These are phyloP conservation scores for Pythium rishiriense DNA, from an alignment of 352 stramenopile genomes.

Conservation along the genomic window DNA sequence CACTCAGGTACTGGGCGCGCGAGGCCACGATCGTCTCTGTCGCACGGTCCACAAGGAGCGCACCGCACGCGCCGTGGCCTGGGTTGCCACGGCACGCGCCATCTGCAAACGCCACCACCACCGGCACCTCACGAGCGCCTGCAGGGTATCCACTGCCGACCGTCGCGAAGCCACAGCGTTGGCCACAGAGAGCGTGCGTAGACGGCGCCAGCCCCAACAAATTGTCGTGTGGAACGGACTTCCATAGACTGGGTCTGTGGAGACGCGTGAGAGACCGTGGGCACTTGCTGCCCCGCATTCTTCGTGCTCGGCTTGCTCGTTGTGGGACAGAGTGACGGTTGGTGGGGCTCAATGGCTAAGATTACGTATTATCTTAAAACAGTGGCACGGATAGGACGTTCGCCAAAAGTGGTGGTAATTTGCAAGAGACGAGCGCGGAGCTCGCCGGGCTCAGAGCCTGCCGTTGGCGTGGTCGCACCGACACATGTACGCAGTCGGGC, in stretches of 20 bases:
- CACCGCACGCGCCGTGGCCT: slow-evolving; percentile 57
- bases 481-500: not conserved
- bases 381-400: too few species aligned
- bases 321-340: too few species aligned
- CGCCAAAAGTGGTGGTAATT: too few species aligned
- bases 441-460: not conserved
- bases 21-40: slow-evolving; percentile 46
- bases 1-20: slow-evolving; percentile 48
- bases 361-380: too few species aligned
- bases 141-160: not conserved
- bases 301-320: too few species aligned
- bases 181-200: not conserved
- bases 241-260: too few species aligned
- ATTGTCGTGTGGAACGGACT: not conserved
- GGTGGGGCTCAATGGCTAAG: too few species aligned
- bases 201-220: not conserved
- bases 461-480: not conserved
- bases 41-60: slow-evolving; percentile 46
- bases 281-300: too few species aligned
- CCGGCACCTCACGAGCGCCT: not conserved
- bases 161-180: slow-evolving; percentile 2
- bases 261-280: too few species aligned
- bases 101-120: slow-evolving; percentile 50
- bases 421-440: not conserved
- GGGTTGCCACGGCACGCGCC: slow-evolving; percentile 76